A percentile compares a stretch with the other conserved stretches of the same genome.
phyloP scores from a whole-genome alignment of 148 eudicot species.

The Heliamphora exappendiculata region DNA sequence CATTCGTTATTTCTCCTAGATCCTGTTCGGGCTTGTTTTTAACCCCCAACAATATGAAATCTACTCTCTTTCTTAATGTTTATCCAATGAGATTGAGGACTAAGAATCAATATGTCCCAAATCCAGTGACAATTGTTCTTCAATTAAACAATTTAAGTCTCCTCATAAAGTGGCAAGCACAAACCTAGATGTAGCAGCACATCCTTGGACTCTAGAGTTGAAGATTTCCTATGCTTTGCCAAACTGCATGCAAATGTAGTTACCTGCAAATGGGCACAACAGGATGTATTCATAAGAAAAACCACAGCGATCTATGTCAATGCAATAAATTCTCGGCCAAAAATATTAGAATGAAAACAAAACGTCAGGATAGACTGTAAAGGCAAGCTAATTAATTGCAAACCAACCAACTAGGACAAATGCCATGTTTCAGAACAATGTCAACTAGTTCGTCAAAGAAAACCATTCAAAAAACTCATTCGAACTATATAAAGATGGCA shows the following conservation, averaged over 20 bases:
- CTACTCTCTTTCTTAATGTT: background rate
- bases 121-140: background rate
- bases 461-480: background rate
- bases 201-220: slow-evolving; percentile 83
- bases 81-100: background rate
- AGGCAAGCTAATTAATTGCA: background rate
- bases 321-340: background rate
- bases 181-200: slow-evolving; percentile 87
- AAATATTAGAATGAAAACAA: background rate
- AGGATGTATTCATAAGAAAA: background rate
- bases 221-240: slow-evolving; percentile 96
- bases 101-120: background rate
- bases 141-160: background rate
- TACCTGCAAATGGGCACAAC: slow-evolving; percentile 49
- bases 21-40: too few relatives aligned
- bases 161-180: slow-evolving; percentile 9
- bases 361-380: background rate
- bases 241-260: slow-evolving; percentile 80
- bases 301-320: background rate
- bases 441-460: background rate
- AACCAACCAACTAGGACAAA: background rate
- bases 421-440: background rate
- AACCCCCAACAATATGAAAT: too few relatives aligned
- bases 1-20: too few relatives aligned
- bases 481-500: slow-evolving; percentile 1